Evolutionary conservation across 148 eudicot genomes (phyloP).

Genomic region (Amaranthus palmeri): DNA sequence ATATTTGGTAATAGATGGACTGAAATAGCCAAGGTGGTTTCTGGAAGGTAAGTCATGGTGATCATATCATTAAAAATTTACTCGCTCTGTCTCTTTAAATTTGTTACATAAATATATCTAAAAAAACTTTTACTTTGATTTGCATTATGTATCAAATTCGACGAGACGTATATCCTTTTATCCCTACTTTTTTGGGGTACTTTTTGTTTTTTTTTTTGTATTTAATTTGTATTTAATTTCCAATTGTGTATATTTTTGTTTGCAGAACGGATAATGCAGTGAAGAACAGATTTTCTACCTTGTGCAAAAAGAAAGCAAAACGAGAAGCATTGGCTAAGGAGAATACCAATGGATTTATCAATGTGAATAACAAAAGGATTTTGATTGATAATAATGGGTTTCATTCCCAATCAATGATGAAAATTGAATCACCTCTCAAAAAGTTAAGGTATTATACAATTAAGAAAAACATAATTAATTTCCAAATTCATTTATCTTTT

Average conservation of each 20-base stretch:
- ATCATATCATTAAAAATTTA: neutral
- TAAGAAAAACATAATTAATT: no score
- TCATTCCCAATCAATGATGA: slow-evolving; percentile 27
- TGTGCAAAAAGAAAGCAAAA: slow-evolving; percentile 82
- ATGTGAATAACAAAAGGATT: slow-evolving; percentile 67
- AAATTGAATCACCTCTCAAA: slow-evolving; percentile 42
- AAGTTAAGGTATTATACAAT: slow-evolving; percentile 48
- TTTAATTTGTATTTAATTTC: neutral
- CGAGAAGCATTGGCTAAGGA: slow-evolving; percentile 67
- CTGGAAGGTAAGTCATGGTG: slow-evolving; percentile 60
- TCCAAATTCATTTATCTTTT: no score
- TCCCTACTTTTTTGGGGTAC: no score
- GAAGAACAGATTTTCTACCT: slow-evolving; percentile 82
- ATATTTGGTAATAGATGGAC: slow-evolving; percentile 96
- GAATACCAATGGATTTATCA: slow-evolving; percentile 44
- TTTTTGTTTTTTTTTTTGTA: neutral
- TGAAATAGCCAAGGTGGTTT: slow-evolving; percentile 96
- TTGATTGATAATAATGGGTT: slow-evolving; percentile 31
- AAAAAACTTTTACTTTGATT: no score
- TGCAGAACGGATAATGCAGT: slow-evolving; percentile 94
- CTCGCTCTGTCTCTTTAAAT: neutral
- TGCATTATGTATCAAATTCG: no score
- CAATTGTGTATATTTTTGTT: neutral
- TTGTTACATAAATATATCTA: no score
- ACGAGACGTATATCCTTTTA: no score